Conservation (phyloP, 2,329 filamentous ascomycete species). For the Aphanocladium album region DNA sequence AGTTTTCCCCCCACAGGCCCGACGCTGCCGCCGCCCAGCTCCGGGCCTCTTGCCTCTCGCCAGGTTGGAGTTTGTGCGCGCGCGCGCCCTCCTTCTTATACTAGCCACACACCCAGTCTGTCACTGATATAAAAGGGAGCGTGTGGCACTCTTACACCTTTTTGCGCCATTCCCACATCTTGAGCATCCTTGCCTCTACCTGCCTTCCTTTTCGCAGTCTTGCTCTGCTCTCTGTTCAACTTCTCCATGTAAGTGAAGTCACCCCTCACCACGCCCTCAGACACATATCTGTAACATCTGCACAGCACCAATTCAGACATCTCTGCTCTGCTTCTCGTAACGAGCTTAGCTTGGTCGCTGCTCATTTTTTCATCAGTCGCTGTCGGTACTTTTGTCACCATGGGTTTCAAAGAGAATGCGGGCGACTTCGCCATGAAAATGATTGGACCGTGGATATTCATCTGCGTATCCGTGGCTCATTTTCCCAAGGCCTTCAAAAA, state of each 20-base stretch:
- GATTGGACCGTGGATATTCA: conserved; percentile 48
- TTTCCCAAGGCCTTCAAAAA: conserved; percentile 46
- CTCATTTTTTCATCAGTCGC: background rate
- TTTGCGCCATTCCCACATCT: background rate
- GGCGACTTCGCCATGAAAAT: conserved; percentile 28
- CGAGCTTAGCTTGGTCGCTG: background rate
- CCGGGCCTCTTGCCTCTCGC: background rate
- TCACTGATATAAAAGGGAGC: conserved; percentile 7
- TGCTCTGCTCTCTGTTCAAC: background rate
- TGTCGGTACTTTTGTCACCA: background rate
- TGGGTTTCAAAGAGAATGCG: background rate
- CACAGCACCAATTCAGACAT: background rate
- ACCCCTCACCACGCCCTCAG: background rate
- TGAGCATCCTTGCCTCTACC: background rate
- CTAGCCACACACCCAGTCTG: conserved; percentile 10
- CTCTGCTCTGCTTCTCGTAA: background rate
- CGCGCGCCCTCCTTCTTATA: background rate
- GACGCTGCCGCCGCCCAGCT: background rate
- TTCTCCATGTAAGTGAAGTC: background rate
- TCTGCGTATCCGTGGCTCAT: conserved; percentile 42
- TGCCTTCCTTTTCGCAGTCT: background rate
- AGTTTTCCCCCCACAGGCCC: background rate
- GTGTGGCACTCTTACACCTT: background rate
- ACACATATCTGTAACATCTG: background rate
- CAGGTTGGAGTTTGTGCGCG: background rate